Evolutionary conservation across 306 rosid species (phyloP), one percentile per base, ranked within the genome.

Genomic region (Quercus ilex): DNA sequence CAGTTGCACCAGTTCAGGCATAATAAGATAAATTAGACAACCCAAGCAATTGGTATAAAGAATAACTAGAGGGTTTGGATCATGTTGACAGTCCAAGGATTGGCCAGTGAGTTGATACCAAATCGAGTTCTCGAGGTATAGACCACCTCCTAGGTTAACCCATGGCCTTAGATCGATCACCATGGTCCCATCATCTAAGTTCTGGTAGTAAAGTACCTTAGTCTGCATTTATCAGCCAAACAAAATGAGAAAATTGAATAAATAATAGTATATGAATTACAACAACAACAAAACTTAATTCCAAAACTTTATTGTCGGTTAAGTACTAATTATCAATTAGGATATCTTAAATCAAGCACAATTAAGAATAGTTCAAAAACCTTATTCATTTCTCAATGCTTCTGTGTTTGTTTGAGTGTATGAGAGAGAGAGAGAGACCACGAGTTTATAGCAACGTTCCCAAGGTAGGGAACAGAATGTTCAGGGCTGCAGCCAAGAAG

Each of bases 391-490:
- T 49, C 53, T 49, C 53, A 12, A 49, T 49, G 12, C 53, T 13
- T 10, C 15, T 49, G 53, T 49, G 53, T 49, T 5, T 14, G 58
- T 14, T 10, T 51, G 20, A 0, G 23, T 53, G 25, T 60, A 23
- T 63, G 33, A 46, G 9, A 31, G 30, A 14, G 17, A 26, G 26
- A 15, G 51, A 63, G 57, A 49, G 38, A 64, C 79, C 73, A 2
- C 31, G 58, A 51, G 4, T 30, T 76, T 73, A 64, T 43, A 76
- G 21, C 79, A 64, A 11, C 79, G 74, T 49, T 76, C 79, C 79
- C 74, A 64, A n/a, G 79, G 64, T 14, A 64, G 20, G 79, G 64
- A 30, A 76, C 79, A 2, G 73, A 6, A 11, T 28, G 56, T 18
- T 76, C 73, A 38, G 79, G 79, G 38, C 38, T 33, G 7, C 64